Evolutionary conservation across 2,329 filamentous ascomycete species (phyloP).

Genomic region (Talaromyces sp.): DNA sequence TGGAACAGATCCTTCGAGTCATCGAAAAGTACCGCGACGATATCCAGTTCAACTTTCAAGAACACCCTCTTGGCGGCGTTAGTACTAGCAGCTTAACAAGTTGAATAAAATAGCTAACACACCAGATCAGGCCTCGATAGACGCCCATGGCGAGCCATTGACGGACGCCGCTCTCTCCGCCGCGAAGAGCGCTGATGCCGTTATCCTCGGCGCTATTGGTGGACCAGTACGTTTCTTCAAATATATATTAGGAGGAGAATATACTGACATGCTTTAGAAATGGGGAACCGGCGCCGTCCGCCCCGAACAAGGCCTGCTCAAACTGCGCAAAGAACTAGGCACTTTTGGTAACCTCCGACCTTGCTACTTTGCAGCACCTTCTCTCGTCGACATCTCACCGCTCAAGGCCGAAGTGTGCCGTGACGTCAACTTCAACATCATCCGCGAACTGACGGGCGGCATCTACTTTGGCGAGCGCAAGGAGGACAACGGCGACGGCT

Average conservation of each 20-base stretch:
- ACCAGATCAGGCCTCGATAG: conserved; percentile 70
- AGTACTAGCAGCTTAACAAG: conserved; percentile 30
- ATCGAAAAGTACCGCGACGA: conserved; percentile 68
- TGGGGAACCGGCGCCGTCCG: conserved; percentile 87
- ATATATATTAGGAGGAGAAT: conserved; percentile 1
- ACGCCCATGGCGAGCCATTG: conserved; percentile 70
- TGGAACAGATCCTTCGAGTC: conserved; percentile 66
- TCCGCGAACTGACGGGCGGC: conserved; percentile 86
- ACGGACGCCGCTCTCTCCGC: conserved; percentile 78
- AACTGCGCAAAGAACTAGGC: conserved; percentile 85
- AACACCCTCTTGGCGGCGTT: conserved; percentile 89
- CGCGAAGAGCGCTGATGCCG: conserved; percentile 79
- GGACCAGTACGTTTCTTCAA: conserved; percentile 59
- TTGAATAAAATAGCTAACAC: not conserved
- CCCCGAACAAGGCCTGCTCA: conserved; percentile 87
- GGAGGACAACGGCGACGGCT: conserved; percentile 69
- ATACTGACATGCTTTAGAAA: conserved; percentile 49
- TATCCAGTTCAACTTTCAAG: conserved; percentile 81
- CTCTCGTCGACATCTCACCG: conserved; percentile 77
- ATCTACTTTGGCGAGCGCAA: conserved; percentile 93
- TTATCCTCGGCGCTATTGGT: conserved; percentile 89
- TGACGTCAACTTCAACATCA: conserved; percentile 86
- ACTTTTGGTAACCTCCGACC: conserved; percentile 94
- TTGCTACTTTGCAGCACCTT: conserved; percentile 89
- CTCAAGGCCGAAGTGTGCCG: conserved; percentile 81